A percentile compares a stretch with the other conserved stretches of the same genome.
Evolutionary conservation across 257 asterid genomes (phyloP).

Genomic region (Solanum arcanum): DNA sequence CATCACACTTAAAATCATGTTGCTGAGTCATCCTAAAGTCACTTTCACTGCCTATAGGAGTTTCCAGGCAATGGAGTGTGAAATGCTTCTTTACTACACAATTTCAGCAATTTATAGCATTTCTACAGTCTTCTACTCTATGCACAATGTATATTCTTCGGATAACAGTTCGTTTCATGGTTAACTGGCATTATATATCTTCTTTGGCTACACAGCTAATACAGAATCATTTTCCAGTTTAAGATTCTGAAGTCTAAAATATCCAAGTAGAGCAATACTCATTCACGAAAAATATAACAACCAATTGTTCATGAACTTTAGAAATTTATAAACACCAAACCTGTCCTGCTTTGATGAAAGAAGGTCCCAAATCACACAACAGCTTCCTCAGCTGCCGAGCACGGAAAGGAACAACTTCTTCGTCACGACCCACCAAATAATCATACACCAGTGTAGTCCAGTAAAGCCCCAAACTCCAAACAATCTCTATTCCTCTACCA

Average conservation of each 20-base stretch:
- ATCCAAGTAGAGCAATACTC: not conserved
- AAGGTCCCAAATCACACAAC: constrained; percentile 94
- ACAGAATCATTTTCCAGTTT: not conserved
- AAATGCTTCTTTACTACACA: not conserved
- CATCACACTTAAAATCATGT: not conserved
- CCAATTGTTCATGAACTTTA: not conserved
- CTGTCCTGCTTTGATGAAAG: constrained; percentile 99
- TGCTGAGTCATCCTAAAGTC: not conserved
- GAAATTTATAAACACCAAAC: constrained; percentile 27
- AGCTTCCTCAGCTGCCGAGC: constrained; percentile 92
- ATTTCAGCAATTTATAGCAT: not conserved
- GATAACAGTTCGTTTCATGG: not conserved
- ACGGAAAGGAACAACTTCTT: constrained; percentile 97
- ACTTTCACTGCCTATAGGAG: not conserved
- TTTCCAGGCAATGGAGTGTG: not conserved
- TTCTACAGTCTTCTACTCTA: not conserved
- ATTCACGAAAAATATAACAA: not conserved
- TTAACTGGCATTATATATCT: not conserved
- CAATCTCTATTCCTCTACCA: constrained; percentile 91
- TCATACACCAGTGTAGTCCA: constrained; percentile 84
- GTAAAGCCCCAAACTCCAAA: constrained; percentile 89
- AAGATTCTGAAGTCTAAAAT: not conserved
- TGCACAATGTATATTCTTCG: not conserved
- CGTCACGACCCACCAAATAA: constrained; percentile 80
- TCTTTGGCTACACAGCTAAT: not conserved